Conservation (phyloP, 306 rosid genomes). For the Bauhinia variegata region DNA sequence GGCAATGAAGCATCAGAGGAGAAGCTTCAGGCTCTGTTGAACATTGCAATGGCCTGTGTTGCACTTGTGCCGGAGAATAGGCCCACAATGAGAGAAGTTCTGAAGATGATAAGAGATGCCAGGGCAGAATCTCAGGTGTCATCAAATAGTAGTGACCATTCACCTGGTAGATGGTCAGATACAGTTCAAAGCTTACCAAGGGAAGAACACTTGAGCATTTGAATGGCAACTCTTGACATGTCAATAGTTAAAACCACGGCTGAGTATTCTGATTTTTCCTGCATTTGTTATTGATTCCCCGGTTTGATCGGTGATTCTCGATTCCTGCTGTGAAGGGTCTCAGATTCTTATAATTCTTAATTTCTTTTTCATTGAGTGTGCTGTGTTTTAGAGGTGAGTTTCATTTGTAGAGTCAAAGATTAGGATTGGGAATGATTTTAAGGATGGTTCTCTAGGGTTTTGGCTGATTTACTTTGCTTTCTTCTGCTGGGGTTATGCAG, state of each 20-base stretch:
- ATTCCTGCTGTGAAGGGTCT: constrained; percentile 45
- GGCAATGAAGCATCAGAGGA: constrained; percentile 88
- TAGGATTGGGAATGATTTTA: constrained; percentile 22
- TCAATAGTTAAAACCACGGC: neutral
- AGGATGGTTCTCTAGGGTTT: constrained; percentile 23
- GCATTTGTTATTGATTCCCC: constrained; percentile 42
- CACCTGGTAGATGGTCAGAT: constrained; percentile 99
- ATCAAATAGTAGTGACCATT: constrained; percentile 94
- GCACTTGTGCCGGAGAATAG: constrained; percentile 71
- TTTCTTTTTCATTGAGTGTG: constrained; percentile 41
- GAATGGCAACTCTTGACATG: constrained; percentile 32
- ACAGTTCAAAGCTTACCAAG: constrained; percentile 96
- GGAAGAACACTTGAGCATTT: constrained; percentile 84
- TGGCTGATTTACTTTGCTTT: neutral
- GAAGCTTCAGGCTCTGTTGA: constrained; percentile 87
- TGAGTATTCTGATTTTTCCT: constrained; percentile 35
- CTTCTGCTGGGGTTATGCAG: too few species aligned
- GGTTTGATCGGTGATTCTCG: too few species aligned
- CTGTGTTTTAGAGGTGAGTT: constrained; percentile 37
- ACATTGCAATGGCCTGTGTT: constrained; percentile 87
- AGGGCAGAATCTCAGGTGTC: constrained; percentile 84
- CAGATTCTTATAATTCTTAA: constrained; percentile 30
- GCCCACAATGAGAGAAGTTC: constrained; percentile 80
- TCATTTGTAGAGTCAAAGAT: constrained; percentile 36
- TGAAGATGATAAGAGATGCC: constrained; percentile 91